A percentile compares a stretch with the other conserved stretches of the same genome.
Evolutionary conservation across 352 stramenopile genomes (phyloP).

Genomic region (Stephanocyclus meneghinianus): DNA sequence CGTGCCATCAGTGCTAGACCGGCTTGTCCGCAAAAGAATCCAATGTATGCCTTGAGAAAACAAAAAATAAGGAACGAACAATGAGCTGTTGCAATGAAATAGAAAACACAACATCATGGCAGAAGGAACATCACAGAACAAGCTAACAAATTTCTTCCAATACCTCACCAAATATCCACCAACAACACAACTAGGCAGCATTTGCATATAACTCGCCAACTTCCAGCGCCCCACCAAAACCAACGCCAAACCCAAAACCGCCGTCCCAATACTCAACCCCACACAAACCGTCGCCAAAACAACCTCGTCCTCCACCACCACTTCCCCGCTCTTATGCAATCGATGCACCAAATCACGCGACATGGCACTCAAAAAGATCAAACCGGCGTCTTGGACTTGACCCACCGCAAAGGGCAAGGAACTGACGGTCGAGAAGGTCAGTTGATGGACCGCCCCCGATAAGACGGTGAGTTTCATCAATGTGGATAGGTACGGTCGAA

Average conservation of each 20-base stretch:
- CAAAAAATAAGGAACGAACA: no score
- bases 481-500: constrained; percentile 86
- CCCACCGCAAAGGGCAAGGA: constrained; percentile 95
- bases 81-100: no score
- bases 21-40: constrained; percentile 90
- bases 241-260: constrained; percentile 89
- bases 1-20: constrained; percentile 81
- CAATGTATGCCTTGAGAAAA: constrained; percentile 77
- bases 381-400: constrained; percentile 96
- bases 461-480: constrained; percentile 95
- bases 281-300: constrained; percentile 92
- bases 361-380: constrained; percentile 97
- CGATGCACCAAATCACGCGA: constrained; percentile 77
- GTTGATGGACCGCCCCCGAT: constrained; percentile 93
- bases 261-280: constrained; percentile 89
- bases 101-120: no score
- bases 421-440: constrained; percentile 90
- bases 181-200: constrained; percentile 95
- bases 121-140: no score
- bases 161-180: constrained; percentile 90
- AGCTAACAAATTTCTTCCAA: background rate
- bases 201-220: constrained; percentile 92
- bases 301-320: constrained; percentile 67
- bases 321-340: constrained; percentile 61
- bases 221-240: constrained; percentile 91